Evolutionary conservation across 176 grass and related monocot genomes (phyloP).

Genomic region (Oryza nivara): DNA sequence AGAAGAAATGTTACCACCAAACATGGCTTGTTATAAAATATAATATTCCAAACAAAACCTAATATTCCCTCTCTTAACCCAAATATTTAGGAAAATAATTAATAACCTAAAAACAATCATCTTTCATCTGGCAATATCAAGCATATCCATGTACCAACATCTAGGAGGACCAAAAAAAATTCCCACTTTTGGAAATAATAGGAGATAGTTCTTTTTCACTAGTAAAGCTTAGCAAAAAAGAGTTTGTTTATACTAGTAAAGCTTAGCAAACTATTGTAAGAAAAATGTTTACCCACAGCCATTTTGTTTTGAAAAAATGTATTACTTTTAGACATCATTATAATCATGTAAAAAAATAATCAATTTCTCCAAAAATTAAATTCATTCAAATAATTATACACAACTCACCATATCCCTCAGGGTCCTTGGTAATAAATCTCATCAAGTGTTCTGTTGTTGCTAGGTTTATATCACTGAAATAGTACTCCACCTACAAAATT

Average conservation of each 20-base stretch:
- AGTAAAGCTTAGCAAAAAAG: not conserved
- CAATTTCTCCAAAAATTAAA: not conserved
- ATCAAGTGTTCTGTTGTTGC: constrained; percentile 95
- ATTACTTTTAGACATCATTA: constrained; percentile 3
- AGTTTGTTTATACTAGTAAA: not conserved
- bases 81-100: not conserved
- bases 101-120: not conserved
- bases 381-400: constrained; percentile 32
- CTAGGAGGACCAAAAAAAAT: constrained; percentile 5
- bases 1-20: constrained; percentile 26
- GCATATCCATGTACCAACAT: not conserved
- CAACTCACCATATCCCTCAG: constrained; percentile 88
- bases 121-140: not conserved
- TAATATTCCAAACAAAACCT: not conserved
- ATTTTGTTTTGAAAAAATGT: not conserved
- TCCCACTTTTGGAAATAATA: constrained; percentile 9
- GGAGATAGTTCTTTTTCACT: not conserved
- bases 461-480: constrained; percentile 94
- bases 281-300: not conserved
- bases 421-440: constrained; percentile 92
- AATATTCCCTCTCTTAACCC: not conserved
- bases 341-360: constrained; percentile 1
- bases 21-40: constrained; percentile 1
- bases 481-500: constrained; percentile 85
- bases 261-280: not conserved